phyloP scores from a whole-genome alignment of 306 rosid genomes.

The Elaeagnus macrophylla region DNA sequence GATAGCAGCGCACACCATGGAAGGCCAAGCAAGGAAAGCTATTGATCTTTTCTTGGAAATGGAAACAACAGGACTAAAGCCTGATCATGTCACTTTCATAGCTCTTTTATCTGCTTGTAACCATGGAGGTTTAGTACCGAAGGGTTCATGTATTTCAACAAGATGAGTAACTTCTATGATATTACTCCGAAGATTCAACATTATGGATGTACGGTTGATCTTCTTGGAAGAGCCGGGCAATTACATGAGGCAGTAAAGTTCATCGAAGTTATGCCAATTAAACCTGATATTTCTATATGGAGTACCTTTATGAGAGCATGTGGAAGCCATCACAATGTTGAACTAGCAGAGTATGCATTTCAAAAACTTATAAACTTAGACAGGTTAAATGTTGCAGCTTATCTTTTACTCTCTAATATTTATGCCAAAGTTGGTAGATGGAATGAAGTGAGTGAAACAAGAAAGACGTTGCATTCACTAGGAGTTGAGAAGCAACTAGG shows the following conservation, averaged over 20 bases:
- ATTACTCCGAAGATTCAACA: conserved; percentile 18
- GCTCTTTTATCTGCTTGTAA: conserved; percentile 30
- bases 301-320: conserved; percentile 20
- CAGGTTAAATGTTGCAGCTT: conserved; percentile 15
- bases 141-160: conserved; percentile 18
- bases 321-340: conserved; percentile 16
- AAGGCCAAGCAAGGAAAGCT: conserved; percentile 22
- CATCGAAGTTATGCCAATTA: conserved; percentile 17
- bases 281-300: conserved; percentile 23
- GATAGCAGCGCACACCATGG: conserved; percentile 28
- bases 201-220: conserved; percentile 21
- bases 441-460: conserved; percentile 12
- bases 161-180: conserved; percentile 14
- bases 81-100: conserved; percentile 21
- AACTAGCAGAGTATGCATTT: conserved; percentile 22
- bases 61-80: conserved; percentile 21
- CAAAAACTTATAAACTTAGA: conserved; percentile 20
- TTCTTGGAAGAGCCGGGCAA: conserved; percentile 15
- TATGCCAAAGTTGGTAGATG: conserved; percentile 15
- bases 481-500: conserved; percentile 25
- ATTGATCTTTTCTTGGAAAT: conserved; percentile 24
- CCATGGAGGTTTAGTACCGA: conserved; percentile 21
- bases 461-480: conserved; percentile 18
- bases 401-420: conserved; percentile 17
- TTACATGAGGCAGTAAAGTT: conserved; percentile 14